Evolutionary conservation across 164 flowering plant genomes (phyloP).

Genomic region (Magnolia sinica): DNA sequence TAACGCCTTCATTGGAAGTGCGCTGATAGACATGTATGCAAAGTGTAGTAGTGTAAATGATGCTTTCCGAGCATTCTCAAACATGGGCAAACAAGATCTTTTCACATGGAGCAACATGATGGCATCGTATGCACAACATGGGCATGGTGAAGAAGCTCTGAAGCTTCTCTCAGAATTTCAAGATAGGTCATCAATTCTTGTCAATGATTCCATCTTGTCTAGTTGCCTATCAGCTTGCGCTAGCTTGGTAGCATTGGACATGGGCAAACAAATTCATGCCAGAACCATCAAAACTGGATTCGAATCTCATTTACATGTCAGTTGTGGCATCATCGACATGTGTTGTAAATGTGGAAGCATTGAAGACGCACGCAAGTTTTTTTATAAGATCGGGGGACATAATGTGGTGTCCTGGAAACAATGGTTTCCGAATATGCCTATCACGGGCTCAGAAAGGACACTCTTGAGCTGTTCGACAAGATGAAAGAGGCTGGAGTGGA

Average conservation of each 20-base stretch:
- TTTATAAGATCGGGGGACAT: slow-evolving; percentile 44
- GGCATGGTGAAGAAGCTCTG: slow-evolving; percentile 35
- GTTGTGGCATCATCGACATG: slow-evolving; percentile 67
- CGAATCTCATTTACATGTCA: slow-evolving; percentile 51
- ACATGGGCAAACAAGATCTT: slow-evolving; percentile 18
- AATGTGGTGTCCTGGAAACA: slow-evolving; percentile 70
- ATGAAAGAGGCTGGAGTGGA: slow-evolving; percentile 42
- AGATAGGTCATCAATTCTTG: slow-evolving; percentile 20
- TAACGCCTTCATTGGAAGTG: slow-evolving; percentile 19
- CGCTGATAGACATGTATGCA: slow-evolving; percentile 1
- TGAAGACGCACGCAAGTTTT: slow-evolving; percentile 35
- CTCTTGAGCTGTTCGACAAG: slow-evolving; percentile 52
- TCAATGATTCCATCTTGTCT: slow-evolving; percentile 74
- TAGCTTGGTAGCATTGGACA: slow-evolving; percentile 28
- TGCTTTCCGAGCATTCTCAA: slow-evolving; percentile 13
- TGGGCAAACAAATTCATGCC: slow-evolving; percentile 24
- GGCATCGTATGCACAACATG: slow-evolving; percentile 41
- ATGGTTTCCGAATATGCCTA: slow-evolving; percentile 72
- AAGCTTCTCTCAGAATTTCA: slow-evolving; percentile 39
- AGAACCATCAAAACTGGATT: slow-evolving; percentile 47
- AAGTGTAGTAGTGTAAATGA: slow-evolving; percentile 2
- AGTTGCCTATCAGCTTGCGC: slow-evolving; percentile 67
- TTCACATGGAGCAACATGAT: slow-evolving; percentile 52
- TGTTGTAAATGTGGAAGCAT: slow-evolving; percentile 70
- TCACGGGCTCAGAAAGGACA: slow-evolving; percentile 25